These are phyloP conservation scores for Dissophora globulifera DNA, from an alignment of 192 early-diverging fungal species.

Conservation along the genomic window DNA sequence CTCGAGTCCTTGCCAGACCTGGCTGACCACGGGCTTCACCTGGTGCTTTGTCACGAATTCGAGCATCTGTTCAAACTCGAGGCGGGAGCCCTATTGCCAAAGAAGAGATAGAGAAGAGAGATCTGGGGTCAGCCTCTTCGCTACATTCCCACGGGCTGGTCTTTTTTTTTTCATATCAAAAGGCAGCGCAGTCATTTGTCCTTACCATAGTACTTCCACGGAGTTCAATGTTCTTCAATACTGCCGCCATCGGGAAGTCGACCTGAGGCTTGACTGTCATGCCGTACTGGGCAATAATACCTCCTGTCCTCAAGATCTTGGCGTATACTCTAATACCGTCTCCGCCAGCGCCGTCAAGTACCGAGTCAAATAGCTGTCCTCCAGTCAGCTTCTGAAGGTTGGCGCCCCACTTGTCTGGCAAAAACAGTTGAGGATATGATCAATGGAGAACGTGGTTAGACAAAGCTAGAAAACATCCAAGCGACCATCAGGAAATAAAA, in stretches of 20 bases:
- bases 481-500: not conserved
- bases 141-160: too few species aligned
- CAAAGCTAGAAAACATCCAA: too few species aligned
- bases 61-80: slow-evolving; percentile 71
- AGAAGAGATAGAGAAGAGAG: too few species aligned
- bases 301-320: slow-evolving; percentile 58
- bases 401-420: slow-evolving; percentile 57
- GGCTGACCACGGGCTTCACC: slow-evolving; percentile 66
- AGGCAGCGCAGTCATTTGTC: too few species aligned
- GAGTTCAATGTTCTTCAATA: slow-evolving; percentile 72
- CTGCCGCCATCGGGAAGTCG: slow-evolving; percentile 55
- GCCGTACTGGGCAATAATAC: slow-evolving; percentile 70
- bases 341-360: slow-evolving; percentile 78
- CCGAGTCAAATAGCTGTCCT: slow-evolving; percentile 54
- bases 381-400: slow-evolving; percentile 56
- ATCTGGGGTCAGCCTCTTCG: too few species aligned
- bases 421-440: too few species aligned
- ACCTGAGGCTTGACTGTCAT: slow-evolving; percentile 61
- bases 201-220: slow-evolving; percentile 74
- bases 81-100: slow-evolving; percentile 53
- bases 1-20: slow-evolving; percentile 64
- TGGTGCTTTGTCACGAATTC: slow-evolving; percentile 66
- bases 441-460: too few species aligned
- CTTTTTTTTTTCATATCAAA: too few species aligned
- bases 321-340: slow-evolving; percentile 54